These are phyloP conservation scores for Thoreauomyces humboldtii DNA, from an alignment of 192 early-diverging fungal species.

Conservation along the genomic window DNA sequence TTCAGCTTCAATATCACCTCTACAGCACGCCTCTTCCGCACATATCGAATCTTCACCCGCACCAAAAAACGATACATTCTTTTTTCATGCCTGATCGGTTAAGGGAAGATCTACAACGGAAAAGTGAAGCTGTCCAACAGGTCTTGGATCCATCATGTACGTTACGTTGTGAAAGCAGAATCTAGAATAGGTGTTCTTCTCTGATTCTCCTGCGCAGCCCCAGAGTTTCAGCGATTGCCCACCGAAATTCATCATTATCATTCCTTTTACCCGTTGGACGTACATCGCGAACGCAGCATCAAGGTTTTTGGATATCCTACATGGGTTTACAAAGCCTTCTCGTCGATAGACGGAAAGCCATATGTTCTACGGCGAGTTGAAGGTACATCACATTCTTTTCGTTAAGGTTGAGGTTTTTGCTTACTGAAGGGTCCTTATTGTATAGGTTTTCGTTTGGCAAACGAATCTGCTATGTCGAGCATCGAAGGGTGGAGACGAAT, in stretches of 20 bases:
- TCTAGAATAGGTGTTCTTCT: background rate
- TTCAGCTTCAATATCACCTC: slow-evolving; percentile 77
- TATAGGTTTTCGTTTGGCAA: slow-evolving; percentile 64
- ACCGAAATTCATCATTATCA: slow-evolving; percentile 87
- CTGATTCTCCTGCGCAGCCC: background rate
- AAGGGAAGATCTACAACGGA: slow-evolving; percentile 72
- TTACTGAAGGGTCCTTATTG: background rate
- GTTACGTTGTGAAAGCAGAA: background rate
- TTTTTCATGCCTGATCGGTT: slow-evolving; percentile 86
- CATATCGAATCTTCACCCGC: slow-evolving; percentile 64
- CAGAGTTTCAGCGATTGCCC: slow-evolving; percentile 41
- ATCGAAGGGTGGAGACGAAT: slow-evolving; percentile 86
- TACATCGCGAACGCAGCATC: slow-evolving; percentile 36
- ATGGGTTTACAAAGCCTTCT: slow-evolving; percentile 82
- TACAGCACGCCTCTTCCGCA: slow-evolving; percentile 71
- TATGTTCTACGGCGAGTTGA: slow-evolving; percentile 84
- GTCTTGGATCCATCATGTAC: slow-evolving; percentile 43
- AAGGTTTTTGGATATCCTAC: slow-evolving; percentile 69
- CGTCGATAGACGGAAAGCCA: slow-evolving; percentile 78
- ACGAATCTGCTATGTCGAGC: slow-evolving; percentile 76
- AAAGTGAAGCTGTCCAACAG: slow-evolving; percentile 58
- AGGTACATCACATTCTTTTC: slow-evolving; percentile 36
- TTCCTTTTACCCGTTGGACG: slow-evolving; percentile 49
- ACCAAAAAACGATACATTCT: slow-evolving; percentile 75
- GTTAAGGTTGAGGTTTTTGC: background rate